Base-by-base conservation (phyloP, 176 grass and related monocot species). In the Hsuehochloa calcarea region DNA sequence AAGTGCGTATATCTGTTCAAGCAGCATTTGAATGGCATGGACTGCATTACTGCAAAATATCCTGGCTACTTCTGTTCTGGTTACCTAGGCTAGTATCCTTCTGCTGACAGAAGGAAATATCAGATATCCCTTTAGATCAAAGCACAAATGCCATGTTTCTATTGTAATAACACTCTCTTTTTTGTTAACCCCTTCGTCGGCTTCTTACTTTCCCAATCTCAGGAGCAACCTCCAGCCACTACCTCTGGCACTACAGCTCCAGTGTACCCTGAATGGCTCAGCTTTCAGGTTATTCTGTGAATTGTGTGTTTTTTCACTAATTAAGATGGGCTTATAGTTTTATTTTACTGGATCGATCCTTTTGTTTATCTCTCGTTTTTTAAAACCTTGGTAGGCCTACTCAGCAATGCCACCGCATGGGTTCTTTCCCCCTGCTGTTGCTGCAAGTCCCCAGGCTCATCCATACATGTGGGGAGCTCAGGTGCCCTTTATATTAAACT, bases 401-500 rank as follows among this genome's bases (percentile, higher is more conserved):
- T 77, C 96, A 39, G 85, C 96, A 64, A 82, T 98, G 55, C 93
- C 93, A 60, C 96, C 93, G 5, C 96, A 93, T 75, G 93, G 93
- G 8, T 95, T 95, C 79, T 98, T 90, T 17, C 89, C 87, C 16
- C 85, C 92, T 55, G 41, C 88, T 6, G 85, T 93, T 39, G 91
- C 91, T 81, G 91, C 89, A 43, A 90, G 79, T 64, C 80, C 91
- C 76, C 93, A 98, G 49, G 85, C 90, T 64, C 93, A 98, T 92
- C 93, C 93, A n/a, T 98, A 95, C 78, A 94, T 98, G 93, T 98
- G 96, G 96, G 96, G 96, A 89, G 89, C 91, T 90, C 96, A 95
- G 93, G 96, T 98, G 49, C 31, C 51, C 41, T 54, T 45, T 68
- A 70, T 59, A 68, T 68, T 45, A 65, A 72, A 77, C 64, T 75